Base-by-base conservation (phyloP, 1,139 yeast genomes). In the Debaryomyces udenii region DNA sequence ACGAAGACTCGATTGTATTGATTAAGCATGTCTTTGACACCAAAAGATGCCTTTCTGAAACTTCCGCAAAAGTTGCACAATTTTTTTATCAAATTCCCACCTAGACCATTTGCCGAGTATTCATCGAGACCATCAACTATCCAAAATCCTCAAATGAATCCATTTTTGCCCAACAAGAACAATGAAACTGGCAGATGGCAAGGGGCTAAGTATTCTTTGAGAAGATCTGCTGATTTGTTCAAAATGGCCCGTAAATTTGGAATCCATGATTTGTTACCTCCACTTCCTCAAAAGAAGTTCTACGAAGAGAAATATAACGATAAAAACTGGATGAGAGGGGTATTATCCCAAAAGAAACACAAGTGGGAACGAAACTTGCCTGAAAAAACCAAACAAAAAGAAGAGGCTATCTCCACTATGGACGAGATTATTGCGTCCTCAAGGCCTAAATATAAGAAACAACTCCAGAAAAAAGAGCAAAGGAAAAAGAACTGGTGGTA, bases 181-280 rank as follows among this genome's bases (percentile, higher is more conserved):
- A 90, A 95, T 11, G 80, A 84, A 22, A 87, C 95, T 14, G 81
- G 87, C 14, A 76, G 70, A 52, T 81, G 86, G 71, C 94, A 88
- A 54, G 82, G 82, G 40, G 87, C 98, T 17, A 76, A 81, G 49
- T 87, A 80, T 64, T 87, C 96, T 9, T 70, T 83, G 55, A 81
- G 97, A 65, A 80, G 94, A 56, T 93, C 90, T 56, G 82, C 94
- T 16, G 96, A 85, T 52, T 68, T 93, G 41, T 90, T 76, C 73
- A 91, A 91, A 66, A 67, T 86, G 56, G 97, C 98, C 4, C 75
- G 80, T 57, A 78, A 85, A 54, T 86, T 79, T 56, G 98, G 98
- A 22, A 71, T 93, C 10, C 76, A 81, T 26, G 91, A 86, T 45
- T 70, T 89, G 46, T 71, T 93, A 58, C 99, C 98, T 14, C 80